These are phyloP conservation scores for Myxozyma sirexii DNA, from an alignment of 805 yeast genomes.

Conservation along the genomic window DNA sequence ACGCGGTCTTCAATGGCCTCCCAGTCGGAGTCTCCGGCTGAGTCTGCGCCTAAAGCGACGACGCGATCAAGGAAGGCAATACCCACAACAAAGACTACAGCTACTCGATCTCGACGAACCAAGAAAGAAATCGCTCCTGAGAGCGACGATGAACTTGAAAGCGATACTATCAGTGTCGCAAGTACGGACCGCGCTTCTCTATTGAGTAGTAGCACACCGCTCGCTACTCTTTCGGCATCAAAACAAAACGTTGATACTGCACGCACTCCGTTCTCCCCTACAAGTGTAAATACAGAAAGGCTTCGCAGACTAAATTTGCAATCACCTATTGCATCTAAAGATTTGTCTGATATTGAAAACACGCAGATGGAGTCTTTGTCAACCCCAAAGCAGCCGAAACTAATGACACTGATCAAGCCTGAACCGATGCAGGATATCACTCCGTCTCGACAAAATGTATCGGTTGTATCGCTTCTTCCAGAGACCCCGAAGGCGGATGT, in stretches of 20 bases:
- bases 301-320: conserved; percentile 1
- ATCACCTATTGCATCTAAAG: not conserved
- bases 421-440: not conserved
- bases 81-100: conserved; percentile 1
- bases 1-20: conserved; percentile 13
- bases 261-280: not conserved
- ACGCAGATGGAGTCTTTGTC: not conserved
- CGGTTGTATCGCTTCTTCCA: conserved; percentile 3
- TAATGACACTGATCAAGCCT: not conserved
- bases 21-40: conserved; percentile 3
- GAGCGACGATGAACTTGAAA: not conserved
- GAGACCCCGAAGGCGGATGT: not conserved
- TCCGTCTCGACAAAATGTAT: conserved; percentile 4
- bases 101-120: conserved; percentile 5
- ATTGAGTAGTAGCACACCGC: not conserved
- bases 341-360: not conserved
- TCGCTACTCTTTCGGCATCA: conserved; percentile 1
- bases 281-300: not conserved
- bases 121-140: conserved; percentile 6
- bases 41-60: conserved; percentile 4
- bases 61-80: conserved; percentile 4
- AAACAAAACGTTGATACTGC: not conserved
- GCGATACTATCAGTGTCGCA: not conserved
- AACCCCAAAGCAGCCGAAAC: not conserved
- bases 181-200: not conserved